Conservation (phyloP, 768 basidiomycete genomes). For the Hygrocybe punicea region DNA sequence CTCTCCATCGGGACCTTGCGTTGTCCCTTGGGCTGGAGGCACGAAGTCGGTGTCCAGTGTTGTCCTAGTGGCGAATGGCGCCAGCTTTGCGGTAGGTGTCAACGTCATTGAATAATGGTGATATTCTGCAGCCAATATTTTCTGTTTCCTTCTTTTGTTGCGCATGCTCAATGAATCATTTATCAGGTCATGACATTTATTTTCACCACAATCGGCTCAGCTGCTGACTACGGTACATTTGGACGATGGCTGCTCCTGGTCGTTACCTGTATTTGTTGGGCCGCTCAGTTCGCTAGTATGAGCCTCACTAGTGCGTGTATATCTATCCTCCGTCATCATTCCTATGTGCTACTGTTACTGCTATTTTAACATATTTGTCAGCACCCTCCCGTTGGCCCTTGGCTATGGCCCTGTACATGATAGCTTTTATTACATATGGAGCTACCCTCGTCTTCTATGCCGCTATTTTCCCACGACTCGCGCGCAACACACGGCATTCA, state of each 20-base stretch:
- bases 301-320: slow-evolving; percentile 58
- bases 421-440: slow-evolving; percentile 75
- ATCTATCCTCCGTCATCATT: too few relatives aligned
- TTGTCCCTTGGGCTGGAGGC: slow-evolving; percentile 71
- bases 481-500: slow-evolving; percentile 69
- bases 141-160: neutral
- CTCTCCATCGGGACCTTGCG: slow-evolving; percentile 66
- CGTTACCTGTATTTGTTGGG: slow-evolving; percentile 76
- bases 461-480: slow-evolving; percentile 37
- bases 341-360: too few relatives aligned
- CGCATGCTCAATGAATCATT: neutral
- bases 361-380: slow-evolving; percentile 19
- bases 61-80: slow-evolving; percentile 72
- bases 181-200: slow-evolving; percentile 69
- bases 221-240: slow-evolving; percentile 72
- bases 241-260: slow-evolving; percentile 75
- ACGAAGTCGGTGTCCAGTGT: slow-evolving; percentile 73
- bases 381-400: slow-evolving; percentile 67
- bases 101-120: neutral
- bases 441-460: slow-evolving; percentile 79
- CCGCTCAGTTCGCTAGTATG: slow-evolving; percentile 74
- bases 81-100: slow-evolving; percentile 62
- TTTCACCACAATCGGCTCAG: slow-evolving; percentile 76
- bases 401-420: slow-evolving; percentile 76
- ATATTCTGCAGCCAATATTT: neutral